phyloP scores from a whole-genome alignment of 129 eudicot species.

The Flaveria sonorensis region DNA sequence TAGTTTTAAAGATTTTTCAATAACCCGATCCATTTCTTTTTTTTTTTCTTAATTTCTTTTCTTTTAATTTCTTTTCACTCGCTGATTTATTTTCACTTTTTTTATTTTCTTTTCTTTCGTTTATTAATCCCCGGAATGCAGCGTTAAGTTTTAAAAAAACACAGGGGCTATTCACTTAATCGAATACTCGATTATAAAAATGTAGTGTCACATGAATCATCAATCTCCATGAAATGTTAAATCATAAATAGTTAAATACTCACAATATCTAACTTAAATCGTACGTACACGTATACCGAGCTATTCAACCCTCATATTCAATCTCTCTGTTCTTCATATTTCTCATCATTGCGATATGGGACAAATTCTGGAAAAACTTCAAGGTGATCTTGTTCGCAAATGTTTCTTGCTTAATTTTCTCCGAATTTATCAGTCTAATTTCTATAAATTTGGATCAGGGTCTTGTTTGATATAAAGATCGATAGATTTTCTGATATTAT shows the following conservation, averaged over 20 bases:
- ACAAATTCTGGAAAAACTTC: conserved; percentile 38
- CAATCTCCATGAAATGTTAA: conserved; percentile 25
- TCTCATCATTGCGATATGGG: conserved; percentile 26
- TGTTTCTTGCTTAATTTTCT: background rate
- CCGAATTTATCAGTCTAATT: too few species aligned
- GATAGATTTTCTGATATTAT: background rate
- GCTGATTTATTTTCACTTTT: too few species aligned
- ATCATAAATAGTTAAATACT: background rate
- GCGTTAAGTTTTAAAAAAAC: too few species aligned
- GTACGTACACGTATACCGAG: conserved; percentile 20
- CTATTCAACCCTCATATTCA: conserved; percentile 20
- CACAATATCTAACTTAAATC: conserved; percentile 4
- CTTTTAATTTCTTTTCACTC: too few species aligned
- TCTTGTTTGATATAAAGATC: background rate
- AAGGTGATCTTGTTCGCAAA: conserved; percentile 23
- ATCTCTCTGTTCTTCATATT: background rate
- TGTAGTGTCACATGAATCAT: conserved; percentile 9
- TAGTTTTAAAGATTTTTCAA: too few species aligned
- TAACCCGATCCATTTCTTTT: too few species aligned
- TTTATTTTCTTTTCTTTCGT: too few species aligned
- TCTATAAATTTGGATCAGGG: background rate
- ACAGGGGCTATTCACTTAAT: too few species aligned
- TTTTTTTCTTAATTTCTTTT: too few species aligned
- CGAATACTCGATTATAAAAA: too few species aligned
- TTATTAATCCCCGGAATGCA: too few species aligned